Evolutionary conservation across 2,329 filamentous ascomycete genomes (phyloP).

Genomic region (Tolypocladium tundrense): DNA sequence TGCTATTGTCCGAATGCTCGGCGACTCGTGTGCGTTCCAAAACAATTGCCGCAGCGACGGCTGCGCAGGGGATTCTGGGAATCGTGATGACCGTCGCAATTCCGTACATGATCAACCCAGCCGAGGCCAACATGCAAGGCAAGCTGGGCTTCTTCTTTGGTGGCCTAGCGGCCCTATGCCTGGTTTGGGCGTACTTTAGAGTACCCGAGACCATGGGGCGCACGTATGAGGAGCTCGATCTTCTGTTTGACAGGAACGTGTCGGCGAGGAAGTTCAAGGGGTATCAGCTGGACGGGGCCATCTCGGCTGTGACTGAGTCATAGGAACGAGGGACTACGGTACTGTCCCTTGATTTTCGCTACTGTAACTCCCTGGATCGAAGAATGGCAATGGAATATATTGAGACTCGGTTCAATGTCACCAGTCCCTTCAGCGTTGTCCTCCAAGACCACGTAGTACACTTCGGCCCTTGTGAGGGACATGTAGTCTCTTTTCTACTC

Average conservation of each 20-base stretch:
- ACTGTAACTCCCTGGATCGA: too few relatives aligned
- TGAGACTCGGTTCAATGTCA: too few relatives aligned
- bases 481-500: too few relatives aligned
- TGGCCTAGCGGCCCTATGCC: conserved; percentile 14
- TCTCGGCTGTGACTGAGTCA: too few relatives aligned
- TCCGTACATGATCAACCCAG: conserved; percentile 22
- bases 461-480: too few relatives aligned
- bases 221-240: conserved; percentile 22
- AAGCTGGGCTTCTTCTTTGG: conserved; percentile 23
- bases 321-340: too few relatives aligned
- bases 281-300: conserved; percentile 3
- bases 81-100: conserved; percentile 19
- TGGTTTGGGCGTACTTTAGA: conserved; percentile 22
- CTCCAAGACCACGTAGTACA: too few relatives aligned
- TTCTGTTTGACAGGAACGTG: conserved; percentile 21
- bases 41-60: conserved; percentile 29
- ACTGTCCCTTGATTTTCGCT: too few relatives aligned
- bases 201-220: conserved; percentile 19
- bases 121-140: conserved; percentile 22
- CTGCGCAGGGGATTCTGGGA: conserved; percentile 14
- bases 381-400: too few relatives aligned
- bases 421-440: too few relatives aligned
- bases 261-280: conserved; percentile 23
- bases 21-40: conserved; percentile 26
- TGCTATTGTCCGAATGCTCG: conserved; percentile 29